Evolutionary conservation across 2,329 filamentous ascomycete genomes (phyloP), one percentile per base, ranked within the genome.

Genomic region (Epichloe amarillans): DNA sequence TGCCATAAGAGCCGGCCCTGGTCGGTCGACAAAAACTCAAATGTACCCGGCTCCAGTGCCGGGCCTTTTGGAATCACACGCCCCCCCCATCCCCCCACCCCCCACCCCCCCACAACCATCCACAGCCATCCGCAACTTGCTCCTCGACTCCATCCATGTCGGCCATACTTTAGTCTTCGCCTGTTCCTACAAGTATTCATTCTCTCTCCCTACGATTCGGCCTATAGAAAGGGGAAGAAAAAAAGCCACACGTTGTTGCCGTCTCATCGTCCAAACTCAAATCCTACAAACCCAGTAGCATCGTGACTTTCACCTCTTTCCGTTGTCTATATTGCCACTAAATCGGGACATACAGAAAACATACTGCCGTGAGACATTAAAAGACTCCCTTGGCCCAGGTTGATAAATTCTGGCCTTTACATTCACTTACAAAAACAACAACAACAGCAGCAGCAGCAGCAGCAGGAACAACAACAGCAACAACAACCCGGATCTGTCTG

Each of bases 61-160:
- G 72, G 69, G 64, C 64, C 66, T 68, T 68, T 70, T 66, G 67
- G 40, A 64, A 64, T 71, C 67, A 68, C 68, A 69, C 68, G 64
- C 68, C 71, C 23, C 19, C 72, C 70, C 67, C n/a, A n/a, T n/a
- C n/a, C n/a, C n/a, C n/a, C n/a, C n/a, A n/a, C n/a, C n/a, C n/a
- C 69, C 70, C 72, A 69, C 19, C 72, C 70, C 19, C 72, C 70
- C 67, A 49, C 42, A 46, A 35, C 42, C 42, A 23, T 52, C 50
- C 46, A 19, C 19, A 19, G 19, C 19, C 19, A 49, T 52, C 50
- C 69, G 66, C 68, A 66, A 69, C 64, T 63, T 58, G 52, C 53
- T 59, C 55, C 59, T 53, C 49, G 40, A 46, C 8, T 30, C 26
- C 26, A 33, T 46, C 52, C 46, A 52, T 50, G 49, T 38, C 52